Conservation (phyloP, 139 green algal genomes). For the Micractinium sp. region DNA sequence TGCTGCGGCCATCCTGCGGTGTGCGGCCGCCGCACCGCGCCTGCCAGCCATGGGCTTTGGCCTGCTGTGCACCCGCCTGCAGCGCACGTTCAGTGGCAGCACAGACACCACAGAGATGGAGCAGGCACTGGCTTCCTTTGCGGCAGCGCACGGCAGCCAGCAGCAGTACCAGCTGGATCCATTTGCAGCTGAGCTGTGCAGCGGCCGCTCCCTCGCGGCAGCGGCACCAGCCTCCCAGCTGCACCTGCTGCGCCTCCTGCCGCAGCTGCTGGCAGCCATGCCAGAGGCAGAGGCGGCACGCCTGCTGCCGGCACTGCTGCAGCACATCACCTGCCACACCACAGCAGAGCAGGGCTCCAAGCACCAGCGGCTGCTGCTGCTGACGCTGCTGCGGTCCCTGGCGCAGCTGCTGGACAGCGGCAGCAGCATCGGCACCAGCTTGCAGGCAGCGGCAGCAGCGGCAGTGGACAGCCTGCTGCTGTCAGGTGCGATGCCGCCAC, state of each 20-base stretch:
- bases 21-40: constrained; percentile 11
- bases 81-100: background rate
- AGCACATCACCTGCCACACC: background rate
- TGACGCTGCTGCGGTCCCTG: background rate
- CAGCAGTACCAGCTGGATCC: background rate
- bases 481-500: background rate
- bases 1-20: constrained; percentile 22
- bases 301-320: constrained; percentile 5
- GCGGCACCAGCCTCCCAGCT: background rate
- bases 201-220: background rate
- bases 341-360: background rate
- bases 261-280: constrained; percentile 19
- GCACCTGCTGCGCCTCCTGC: background rate
- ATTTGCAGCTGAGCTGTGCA: constrained; percentile 8
- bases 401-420: background rate
- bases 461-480: background rate
- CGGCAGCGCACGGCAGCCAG: constrained; percentile 19
- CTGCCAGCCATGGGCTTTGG: constrained; percentile 22
- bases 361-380: background rate
- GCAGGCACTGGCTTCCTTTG: background rate
- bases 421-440: no score
- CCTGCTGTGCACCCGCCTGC: constrained; percentile 9
- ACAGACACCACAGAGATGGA: background rate
- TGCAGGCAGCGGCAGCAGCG: background rate
- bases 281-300: constrained; percentile 23